Conservation (phyloP, 768 basidiomycete genomes). For the Boletus vermiculosoides region DNA sequence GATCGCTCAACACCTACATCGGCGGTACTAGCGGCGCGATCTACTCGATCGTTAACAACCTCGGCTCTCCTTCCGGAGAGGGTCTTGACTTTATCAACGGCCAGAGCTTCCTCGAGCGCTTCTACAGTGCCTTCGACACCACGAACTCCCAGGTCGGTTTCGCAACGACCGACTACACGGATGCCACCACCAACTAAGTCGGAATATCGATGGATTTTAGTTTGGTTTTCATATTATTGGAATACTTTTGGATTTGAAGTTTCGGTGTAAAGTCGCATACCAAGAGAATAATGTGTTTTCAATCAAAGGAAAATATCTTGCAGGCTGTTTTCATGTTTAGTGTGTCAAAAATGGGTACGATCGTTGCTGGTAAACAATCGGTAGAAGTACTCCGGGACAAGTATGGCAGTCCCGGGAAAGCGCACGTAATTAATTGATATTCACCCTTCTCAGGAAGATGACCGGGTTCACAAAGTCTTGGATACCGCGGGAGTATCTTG, state of each 20-base stretch:
- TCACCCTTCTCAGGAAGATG: not conserved
- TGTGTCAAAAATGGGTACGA: too few relatives aligned
- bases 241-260: not conserved
- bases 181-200: slow-evolving; percentile 30
- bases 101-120: slow-evolving; percentile 56
- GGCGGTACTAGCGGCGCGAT: slow-evolving; percentile 38
- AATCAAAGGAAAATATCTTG: not conserved
- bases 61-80: slow-evolving; percentile 41
- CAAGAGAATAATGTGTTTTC: slow-evolving; percentile 1
- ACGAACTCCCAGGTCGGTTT: slow-evolving; percentile 42
- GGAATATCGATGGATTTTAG: not conserved
- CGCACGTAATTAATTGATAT: not conserved
- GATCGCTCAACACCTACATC: slow-evolving; percentile 42
- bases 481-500: not conserved
- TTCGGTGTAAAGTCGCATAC: slow-evolving; percentile 1
- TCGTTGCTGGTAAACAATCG: not conserved
- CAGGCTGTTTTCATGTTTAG: not conserved
- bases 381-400: not conserved
- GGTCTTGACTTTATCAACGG: slow-evolving; percentile 60
- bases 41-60: slow-evolving; percentile 38
- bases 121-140: slow-evolving; percentile 67
- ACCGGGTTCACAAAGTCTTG: not conserved
- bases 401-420: not conserved
- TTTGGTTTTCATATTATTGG: not conserved
- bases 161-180: slow-evolving; percentile 29